Evolutionary conservation across 2,329 filamentous ascomycete species (phyloP), one percentile per base, ranked within the genome.

Genomic region (Hypoxylon sp.): DNA sequence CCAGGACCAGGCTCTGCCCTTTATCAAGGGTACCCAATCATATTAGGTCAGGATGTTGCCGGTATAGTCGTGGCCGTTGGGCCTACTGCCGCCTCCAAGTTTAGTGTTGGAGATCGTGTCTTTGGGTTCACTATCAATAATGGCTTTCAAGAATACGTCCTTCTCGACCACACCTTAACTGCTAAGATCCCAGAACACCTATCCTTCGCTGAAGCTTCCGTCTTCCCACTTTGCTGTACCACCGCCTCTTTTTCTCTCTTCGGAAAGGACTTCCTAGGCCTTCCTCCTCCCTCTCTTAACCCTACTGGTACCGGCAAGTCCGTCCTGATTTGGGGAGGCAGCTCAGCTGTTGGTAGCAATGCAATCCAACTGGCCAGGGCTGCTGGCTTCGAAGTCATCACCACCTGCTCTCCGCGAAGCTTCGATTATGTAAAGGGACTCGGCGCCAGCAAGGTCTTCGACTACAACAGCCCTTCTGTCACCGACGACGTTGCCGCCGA

Each of bases 291-390:
- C 3, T 23, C 27, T 9, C 45, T 63, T 9, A 47, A 63, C 11
- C 12, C 53, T 16, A 52, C 60, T 21, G 45, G 21, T 6, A 63
- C 37, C 11, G 60, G 60, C 9, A 57, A 58, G 41, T 21, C 83
- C 0, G 72, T 86, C 14, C 72, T 86, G 12, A 65, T 79, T 41
- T 87, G 83, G 82, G 85, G 85, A n/a, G 86, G 84, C 0, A 79
- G 82, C 2, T 80, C 81, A 0, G 78, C 77, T 14, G 81, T 84
- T 0, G 83, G 84, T 0, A 78, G 78, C 41, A 80, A 78, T 45
- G 81, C 80, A 0, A 79, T 85, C 9, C 84, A 86, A 63, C 74
- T 85, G 0, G 78, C 79, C 1, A 73, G 75, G 5, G 78, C 78
- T 0, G 78, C 81, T 0, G 83, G 83, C 0, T 83, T 81, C 62